These are phyloP conservation scores for Pistacia integerrima DNA, from an alignment of 345 rosid genomes.

Conservation along the genomic window DNA sequence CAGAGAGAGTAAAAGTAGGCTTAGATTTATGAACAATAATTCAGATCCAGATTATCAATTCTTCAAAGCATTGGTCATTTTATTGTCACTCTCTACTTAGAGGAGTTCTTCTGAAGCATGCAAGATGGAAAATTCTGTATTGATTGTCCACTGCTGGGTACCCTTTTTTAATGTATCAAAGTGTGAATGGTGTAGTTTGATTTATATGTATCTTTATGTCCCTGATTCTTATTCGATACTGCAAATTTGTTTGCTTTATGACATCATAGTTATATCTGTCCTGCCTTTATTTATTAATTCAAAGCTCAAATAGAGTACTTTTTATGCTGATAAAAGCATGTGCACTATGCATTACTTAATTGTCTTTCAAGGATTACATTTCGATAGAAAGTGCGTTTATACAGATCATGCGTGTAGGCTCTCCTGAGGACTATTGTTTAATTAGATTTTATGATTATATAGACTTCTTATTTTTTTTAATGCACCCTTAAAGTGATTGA, in stretches of 20 bases:
- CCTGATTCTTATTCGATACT: background rate
- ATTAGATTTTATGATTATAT: background rate
- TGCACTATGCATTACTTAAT: background rate
- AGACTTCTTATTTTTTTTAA: background rate
- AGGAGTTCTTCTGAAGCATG: background rate
- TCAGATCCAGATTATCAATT: background rate
- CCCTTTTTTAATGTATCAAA: background rate
- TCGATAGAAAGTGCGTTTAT: background rate
- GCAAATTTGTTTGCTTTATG: slow-evolving; percentile 1
- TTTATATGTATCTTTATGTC: background rate
- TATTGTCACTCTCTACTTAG: background rate
- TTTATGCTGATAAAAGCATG: background rate
- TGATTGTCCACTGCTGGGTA: background rate
- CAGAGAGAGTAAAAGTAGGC: background rate
- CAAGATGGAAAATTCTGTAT: background rate
- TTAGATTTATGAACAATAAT: background rate
- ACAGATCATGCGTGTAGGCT: background rate
- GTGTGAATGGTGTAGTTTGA: background rate
- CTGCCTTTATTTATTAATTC: background rate
- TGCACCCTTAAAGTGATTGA: slow-evolving; percentile 1
- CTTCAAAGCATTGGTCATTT: background rate
- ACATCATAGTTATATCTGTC: background rate
- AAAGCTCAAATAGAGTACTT: background rate
- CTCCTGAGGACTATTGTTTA: background rate
- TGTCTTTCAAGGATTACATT: background rate